A percentile compares a stretch with the other conserved stretches of the same genome.
Conservation (phyloP, 768 basidiomycete genomes). For the Russula abietina region DNA sequence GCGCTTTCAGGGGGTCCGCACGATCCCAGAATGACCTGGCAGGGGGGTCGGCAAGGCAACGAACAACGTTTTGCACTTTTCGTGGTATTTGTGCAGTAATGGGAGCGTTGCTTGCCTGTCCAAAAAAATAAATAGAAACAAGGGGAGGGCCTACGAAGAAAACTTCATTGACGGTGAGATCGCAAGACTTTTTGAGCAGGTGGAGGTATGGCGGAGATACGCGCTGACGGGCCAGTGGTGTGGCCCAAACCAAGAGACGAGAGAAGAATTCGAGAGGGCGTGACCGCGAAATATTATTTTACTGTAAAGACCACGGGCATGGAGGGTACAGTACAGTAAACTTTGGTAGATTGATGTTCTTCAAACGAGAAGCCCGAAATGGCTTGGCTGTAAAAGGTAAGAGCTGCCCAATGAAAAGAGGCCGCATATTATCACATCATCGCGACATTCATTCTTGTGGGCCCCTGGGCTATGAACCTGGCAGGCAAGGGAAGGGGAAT, state of each 20-base stretch:
- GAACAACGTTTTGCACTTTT: background rate
- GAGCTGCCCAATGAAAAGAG: conserved; percentile 8
- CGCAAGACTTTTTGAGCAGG: background rate
- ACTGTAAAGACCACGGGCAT: background rate
- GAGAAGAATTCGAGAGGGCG: conserved; percentile 1
- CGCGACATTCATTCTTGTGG: conserved; percentile 17
- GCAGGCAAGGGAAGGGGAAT: background rate
- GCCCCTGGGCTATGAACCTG: conserved; percentile 5
- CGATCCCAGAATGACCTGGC: background rate
- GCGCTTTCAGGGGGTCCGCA: background rate
- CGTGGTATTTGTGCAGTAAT: background rate
- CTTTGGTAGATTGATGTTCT: conserved; percentile 15
- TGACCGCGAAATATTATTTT: background rate
- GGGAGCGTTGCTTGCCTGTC: background rate
- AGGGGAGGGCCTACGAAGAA: background rate
- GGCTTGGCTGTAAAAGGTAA: conserved; percentile 18
- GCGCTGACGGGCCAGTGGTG: background rate
- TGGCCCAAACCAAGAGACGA: background rate
- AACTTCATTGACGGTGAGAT: conserved; percentile 1
- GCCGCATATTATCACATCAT: conserved; percentile 17
- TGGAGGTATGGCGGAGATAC: conserved; percentile 15
- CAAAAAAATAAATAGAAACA: conserved; percentile 16
- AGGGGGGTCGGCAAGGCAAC: conserved; percentile 20
- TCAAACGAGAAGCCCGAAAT: conserved; percentile 21
- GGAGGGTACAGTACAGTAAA: conserved; percentile 4